Percentiles rank a stretch among this genome's conserved stretches.
Conservation (phyloP, 2,329 filamentous ascomycete genomes). For the Sclerotiophoma versabilis region DNA sequence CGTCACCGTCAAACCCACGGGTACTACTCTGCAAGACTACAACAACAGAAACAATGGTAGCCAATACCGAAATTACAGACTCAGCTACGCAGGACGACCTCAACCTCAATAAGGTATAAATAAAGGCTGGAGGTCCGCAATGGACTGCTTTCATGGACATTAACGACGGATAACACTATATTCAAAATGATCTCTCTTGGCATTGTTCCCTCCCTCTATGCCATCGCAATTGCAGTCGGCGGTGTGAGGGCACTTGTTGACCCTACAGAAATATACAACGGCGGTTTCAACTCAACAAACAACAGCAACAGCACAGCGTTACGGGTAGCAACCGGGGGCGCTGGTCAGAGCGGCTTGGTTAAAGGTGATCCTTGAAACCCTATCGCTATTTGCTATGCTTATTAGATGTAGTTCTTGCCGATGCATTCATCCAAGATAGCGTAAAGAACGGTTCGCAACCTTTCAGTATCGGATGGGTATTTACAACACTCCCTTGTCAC, state of each 20-base stretch:
- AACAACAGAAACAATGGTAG: background rate
- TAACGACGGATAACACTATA: no score
- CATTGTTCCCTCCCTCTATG: background rate
- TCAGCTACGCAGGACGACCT: background rate
- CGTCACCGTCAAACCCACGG: background rate
- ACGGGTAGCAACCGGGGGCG: slow-evolving; percentile 49
- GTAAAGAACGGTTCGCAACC: slow-evolving; percentile 38
- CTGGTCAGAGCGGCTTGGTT: slow-evolving; percentile 50
- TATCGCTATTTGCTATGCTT: background rate
- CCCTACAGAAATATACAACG: slow-evolving; percentile 32
- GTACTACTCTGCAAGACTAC: background rate
- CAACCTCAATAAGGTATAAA: background rate
- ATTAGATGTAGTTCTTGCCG: slow-evolving; percentile 39
- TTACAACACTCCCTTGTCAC: background rate
- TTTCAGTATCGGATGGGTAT: slow-evolving; percentile 55
- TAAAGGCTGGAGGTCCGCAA: no score
- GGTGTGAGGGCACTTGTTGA: slow-evolving; percentile 18
- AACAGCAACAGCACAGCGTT: slow-evolving; percentile 23
- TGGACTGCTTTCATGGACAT: no score
- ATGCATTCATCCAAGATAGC: slow-evolving; percentile 47
- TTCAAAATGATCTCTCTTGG: background rate
- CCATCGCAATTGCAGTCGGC: background rate
- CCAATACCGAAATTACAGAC: background rate
- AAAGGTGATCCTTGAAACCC: slow-evolving; percentile 26
- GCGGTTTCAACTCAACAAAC: slow-evolving; percentile 17